Percentiles rank a stretch among this genome's conserved stretches.
Evolutionary conservation across 805 yeast species (phyloP).

Genomic region (Zygoascus bituminiphila): DNA sequence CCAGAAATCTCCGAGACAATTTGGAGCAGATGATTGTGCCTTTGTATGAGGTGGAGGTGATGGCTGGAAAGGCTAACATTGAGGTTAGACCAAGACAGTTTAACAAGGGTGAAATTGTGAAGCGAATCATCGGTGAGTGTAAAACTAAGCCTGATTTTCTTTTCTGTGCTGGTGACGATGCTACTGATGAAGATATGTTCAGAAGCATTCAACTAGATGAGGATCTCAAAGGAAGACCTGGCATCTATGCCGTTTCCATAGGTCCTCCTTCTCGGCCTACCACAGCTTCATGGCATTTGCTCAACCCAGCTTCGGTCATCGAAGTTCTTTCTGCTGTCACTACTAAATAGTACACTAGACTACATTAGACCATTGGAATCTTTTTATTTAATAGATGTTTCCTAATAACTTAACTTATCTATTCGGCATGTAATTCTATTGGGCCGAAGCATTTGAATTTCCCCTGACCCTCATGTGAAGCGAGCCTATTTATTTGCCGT

Average conservation of each 20-base stretch:
- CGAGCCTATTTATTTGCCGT: too few relatives aligned
- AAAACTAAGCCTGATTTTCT: constrained; percentile 56
- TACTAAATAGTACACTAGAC: too few relatives aligned
- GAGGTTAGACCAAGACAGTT: constrained; percentile 95
- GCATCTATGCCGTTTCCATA: constrained; percentile 77
- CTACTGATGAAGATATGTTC: constrained; percentile 98
- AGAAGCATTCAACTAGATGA: constrained; percentile 26
- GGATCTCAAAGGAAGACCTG: constrained; percentile 21
- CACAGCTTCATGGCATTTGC: constrained; percentile 73
- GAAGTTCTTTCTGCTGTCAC: constrained; percentile 46
- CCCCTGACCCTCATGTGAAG: too few relatives aligned
- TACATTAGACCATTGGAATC: too few relatives aligned
- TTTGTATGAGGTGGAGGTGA: constrained; percentile 80
- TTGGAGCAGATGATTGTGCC: constrained; percentile 50
- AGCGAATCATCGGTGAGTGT: constrained; percentile 51
- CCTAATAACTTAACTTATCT: too few relatives aligned
- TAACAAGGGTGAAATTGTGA: constrained; percentile 95
- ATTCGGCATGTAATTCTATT: too few relatives aligned
- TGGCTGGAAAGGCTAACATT: constrained; percentile 94
- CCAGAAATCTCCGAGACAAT: constrained; percentile 60
- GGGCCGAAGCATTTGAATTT: too few relatives aligned
- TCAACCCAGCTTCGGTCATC: constrained; percentile 75
- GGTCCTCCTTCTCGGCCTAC: constrained; percentile 89
- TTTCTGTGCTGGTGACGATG: constrained; percentile 89
- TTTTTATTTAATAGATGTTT: too few relatives aligned